A percentile compares a stretch with the other conserved stretches of the same genome.
Conservation (phyloP, 768 basidiomycete species). For the Mycena leptocephala region DNA sequence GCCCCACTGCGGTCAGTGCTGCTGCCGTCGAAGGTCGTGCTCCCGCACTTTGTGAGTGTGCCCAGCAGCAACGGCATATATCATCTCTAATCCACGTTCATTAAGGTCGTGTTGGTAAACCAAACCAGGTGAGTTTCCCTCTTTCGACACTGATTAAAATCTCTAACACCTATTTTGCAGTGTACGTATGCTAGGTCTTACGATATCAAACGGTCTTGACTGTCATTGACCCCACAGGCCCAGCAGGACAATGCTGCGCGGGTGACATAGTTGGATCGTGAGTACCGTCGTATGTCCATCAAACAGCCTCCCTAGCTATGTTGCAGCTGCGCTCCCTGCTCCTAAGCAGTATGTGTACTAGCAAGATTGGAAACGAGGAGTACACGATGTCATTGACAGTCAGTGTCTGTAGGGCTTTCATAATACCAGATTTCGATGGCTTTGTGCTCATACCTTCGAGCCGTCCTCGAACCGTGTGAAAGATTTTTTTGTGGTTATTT, state of each 20-base stretch:
- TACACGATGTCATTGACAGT: conserved; percentile 3
- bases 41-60: conserved; percentile 12
- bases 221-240: conserved; percentile 4
- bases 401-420: not conserved
- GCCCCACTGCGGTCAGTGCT: conserved; percentile 10
- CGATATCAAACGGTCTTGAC: conserved; percentile 3
- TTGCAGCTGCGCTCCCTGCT: conserved; percentile 10
- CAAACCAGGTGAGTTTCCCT: conserved; percentile 15
- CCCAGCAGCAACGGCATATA: conserved; percentile 10
- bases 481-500: too few relatives aligned
- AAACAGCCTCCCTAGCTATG: conserved; percentile 6
- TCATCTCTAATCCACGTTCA: conserved; percentile 13
- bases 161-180: conserved; percentile 5
- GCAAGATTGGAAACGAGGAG: conserved; percentile 3
- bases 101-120: conserved; percentile 8
- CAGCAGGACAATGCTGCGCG: conserved; percentile 13
- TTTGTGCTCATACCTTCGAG: too few relatives aligned
- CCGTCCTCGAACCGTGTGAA: too few relatives aligned
- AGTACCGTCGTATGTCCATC: conserved; percentile 1
- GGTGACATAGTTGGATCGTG: conserved; percentile 12
- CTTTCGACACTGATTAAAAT: conserved; percentile 7
- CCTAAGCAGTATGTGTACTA: conserved; percentile 3
- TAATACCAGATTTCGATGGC: too few relatives aligned
- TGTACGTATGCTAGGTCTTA: conserved; percentile 7
- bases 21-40: conserved; percentile 12